Percentiles rank a stretch among this genome's conserved stretches.
Evolutionary conservation across 2,329 filamentous ascomycete genomes (phyloP).

Genomic region (Endoconidiophora polonica): DNA sequence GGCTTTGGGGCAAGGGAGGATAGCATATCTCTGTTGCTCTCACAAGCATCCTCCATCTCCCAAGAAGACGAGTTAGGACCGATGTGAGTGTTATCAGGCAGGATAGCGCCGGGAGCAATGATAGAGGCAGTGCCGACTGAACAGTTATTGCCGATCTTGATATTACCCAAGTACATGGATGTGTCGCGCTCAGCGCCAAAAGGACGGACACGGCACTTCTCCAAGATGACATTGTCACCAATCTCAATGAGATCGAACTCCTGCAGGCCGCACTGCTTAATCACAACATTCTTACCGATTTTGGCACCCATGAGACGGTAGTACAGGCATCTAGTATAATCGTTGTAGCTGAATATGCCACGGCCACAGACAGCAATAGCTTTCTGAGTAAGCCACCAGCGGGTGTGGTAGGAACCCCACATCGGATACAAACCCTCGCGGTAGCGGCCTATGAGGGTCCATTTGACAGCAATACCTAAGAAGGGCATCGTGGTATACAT

Average conservation of each 20-base stretch:
- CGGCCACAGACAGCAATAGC: slow-evolving; percentile 30
- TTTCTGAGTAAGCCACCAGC: slow-evolving; percentile 43
- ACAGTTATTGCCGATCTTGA: slow-evolving; percentile 30
- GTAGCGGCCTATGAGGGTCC: slow-evolving; percentile 37
- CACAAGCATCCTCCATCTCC: slow-evolving; percentile 31
- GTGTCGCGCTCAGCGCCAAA: slow-evolving; percentile 41
- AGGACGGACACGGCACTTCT: slow-evolving; percentile 31
- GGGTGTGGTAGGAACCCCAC: slow-evolving; percentile 41
- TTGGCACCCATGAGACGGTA: slow-evolving; percentile 35
- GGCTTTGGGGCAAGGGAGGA: slow-evolving; percentile 23
- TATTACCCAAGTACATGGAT: slow-evolving; percentile 37
- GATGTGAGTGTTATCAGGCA: slow-evolving; percentile 34
- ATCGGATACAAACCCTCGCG: slow-evolving; percentile 38
- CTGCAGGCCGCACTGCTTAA: slow-evolving; percentile 29
- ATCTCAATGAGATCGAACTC: slow-evolving; percentile 42
- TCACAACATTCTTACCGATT: slow-evolving; percentile 34
- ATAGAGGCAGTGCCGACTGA: slow-evolving; percentile 32
- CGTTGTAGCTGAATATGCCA: slow-evolving; percentile 27
- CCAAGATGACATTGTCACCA: slow-evolving; percentile 30
- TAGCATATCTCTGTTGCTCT: slow-evolving; percentile 29
- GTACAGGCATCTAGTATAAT: slow-evolving; percentile 27
- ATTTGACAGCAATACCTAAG: slow-evolving; percentile 34
- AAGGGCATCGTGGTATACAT: slow-evolving; percentile 26
- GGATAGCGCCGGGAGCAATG: slow-evolving; percentile 30
- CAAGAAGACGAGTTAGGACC: slow-evolving; percentile 41